phyloP scores from a whole-genome alignment of 2,329 filamentous ascomycete genomes.

The Lecanicillium sp. region DNA sequence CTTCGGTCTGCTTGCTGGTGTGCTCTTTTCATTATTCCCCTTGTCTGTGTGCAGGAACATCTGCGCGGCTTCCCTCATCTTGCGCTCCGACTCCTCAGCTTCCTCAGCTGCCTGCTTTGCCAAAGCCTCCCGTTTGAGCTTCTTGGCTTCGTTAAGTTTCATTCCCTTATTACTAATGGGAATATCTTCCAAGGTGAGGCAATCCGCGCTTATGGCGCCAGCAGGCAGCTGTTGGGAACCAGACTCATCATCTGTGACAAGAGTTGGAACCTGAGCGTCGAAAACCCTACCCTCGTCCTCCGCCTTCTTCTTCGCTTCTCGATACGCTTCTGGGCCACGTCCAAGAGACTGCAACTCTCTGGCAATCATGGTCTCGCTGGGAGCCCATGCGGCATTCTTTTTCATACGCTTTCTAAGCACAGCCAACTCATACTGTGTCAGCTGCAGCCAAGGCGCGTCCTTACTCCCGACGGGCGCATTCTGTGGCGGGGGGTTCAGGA shows the following conservation, averaged over 20 bases:
- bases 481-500: constrained; percentile 52
- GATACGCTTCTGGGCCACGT: constrained; percentile 58
- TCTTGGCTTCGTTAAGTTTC: constrained; percentile 74
- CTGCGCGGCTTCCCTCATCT: constrained; percentile 44
- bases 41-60: constrained; percentile 31
- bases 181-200: constrained; percentile 53
- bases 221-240: constrained; percentile 49
- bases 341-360: constrained; percentile 67
- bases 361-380: constrained; percentile 80
- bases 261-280: constrained; percentile 33
- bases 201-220: constrained; percentile 54
- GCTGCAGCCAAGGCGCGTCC: constrained; percentile 59
- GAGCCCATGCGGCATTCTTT: constrained; percentile 82
- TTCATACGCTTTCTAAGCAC: constrained; percentile 80
- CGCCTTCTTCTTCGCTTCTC: constrained; percentile 56
- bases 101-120: constrained; percentile 57
- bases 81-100: constrained; percentile 51
- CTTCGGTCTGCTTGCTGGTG: constrained; percentile 21
- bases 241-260: constrained; percentile 42
- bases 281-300: constrained; percentile 61
- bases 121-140: constrained; percentile 61
- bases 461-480: constrained; percentile 52
- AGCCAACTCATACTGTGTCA: constrained; percentile 59
- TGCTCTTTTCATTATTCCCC: background rate
- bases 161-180: constrained; percentile 66